Evolutionary conservation across 495 filamentous ascomycete genomes (phyloP).

Genomic region (Daldinia caldariorum): DNA sequence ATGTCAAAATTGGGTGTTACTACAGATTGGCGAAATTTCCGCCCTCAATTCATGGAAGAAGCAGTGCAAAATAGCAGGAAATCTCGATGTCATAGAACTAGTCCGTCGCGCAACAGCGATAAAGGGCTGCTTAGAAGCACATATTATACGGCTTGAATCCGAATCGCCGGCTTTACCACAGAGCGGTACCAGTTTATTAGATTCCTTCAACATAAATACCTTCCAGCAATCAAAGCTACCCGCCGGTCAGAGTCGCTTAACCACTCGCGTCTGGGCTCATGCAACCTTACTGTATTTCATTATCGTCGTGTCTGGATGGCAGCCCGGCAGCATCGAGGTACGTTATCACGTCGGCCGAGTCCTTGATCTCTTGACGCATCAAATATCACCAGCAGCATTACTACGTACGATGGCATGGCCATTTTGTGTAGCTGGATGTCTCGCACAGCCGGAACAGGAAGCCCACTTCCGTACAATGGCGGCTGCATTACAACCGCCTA

Average conservation of each 20-base stretch:
- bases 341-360: not conserved
- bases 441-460: conserved; percentile 57
- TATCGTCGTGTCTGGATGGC: not conserved
- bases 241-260: not conserved
- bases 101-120: not conserved
- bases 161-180: not conserved
- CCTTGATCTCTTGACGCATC: conserved; percentile 27
- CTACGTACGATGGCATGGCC: conserved; percentile 62
- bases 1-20: not conserved
- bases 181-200: not conserved
- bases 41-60: not conserved
- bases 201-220: not conserved
- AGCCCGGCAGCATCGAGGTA: not conserved
- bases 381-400: conserved; percentile 37
- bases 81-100: not conserved
- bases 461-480: conserved; percentile 53
- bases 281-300: not conserved
- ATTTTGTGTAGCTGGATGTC: conserved; percentile 62
- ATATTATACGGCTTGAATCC: not conserved
- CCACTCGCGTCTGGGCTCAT: not conserved
- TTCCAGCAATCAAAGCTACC: not conserved
- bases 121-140: not conserved
- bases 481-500: conserved; percentile 50
- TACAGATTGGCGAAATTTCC: not conserved
- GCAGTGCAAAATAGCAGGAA: not conserved